A percentile compares a stretch with the other conserved stretches of the same genome.
These are phyloP conservation scores for Tylopilus sp. DNA, from an alignment of 1,284 basidiomycete genomes.

Conservation along the genomic window DNA sequence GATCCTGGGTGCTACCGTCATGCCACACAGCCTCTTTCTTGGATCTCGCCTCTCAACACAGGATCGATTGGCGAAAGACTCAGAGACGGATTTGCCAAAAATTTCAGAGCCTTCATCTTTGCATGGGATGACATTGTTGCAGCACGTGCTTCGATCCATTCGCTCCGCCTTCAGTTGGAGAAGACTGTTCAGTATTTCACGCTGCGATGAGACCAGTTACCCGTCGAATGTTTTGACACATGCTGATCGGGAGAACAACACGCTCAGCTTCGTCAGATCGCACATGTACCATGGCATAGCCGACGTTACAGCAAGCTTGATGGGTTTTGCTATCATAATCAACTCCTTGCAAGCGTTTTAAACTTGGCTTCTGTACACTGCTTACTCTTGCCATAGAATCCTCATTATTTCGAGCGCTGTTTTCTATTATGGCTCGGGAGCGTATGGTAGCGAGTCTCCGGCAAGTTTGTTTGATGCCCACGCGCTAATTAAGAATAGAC, in stretches of 20 bases:
- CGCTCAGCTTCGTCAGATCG: constrained; percentile 63
- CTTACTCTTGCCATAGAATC: constrained; percentile 46
- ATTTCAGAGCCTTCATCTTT: neutral
- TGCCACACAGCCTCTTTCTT: constrained; percentile 90
- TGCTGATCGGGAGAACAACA: constrained; percentile 60
- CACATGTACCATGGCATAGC: constrained; percentile 78
- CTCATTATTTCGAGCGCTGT: constrained; percentile 67
- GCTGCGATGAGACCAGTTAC: constrained; percentile 18
- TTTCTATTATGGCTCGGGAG: constrained; percentile 60
- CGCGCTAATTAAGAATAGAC: constrained; percentile 58
- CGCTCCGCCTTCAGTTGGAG: constrained; percentile 16
- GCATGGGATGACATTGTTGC: constrained; percentile 2
- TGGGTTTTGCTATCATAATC: constrained; percentile 84
- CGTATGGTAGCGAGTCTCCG: constrained; percentile 38
- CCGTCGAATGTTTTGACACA: constrained; percentile 38
- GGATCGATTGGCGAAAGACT: constrained; percentile 49
- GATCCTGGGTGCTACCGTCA: constrained; percentile 80
- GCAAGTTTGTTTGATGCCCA: constrained; percentile 84
- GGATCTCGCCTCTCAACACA: constrained; percentile 84
- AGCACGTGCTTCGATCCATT: constrained; percentile 10
- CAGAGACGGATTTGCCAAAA: constrained; percentile 12
- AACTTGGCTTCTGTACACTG: neutral
- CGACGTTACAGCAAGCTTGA: constrained; percentile 61
- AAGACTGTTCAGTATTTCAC: constrained; percentile 20
- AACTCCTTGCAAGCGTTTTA: constrained; percentile 63